Evolutionary conservation across 2,329 filamentous ascomycete species (phyloP).

Genomic region (Epichloe sp.): DNA sequence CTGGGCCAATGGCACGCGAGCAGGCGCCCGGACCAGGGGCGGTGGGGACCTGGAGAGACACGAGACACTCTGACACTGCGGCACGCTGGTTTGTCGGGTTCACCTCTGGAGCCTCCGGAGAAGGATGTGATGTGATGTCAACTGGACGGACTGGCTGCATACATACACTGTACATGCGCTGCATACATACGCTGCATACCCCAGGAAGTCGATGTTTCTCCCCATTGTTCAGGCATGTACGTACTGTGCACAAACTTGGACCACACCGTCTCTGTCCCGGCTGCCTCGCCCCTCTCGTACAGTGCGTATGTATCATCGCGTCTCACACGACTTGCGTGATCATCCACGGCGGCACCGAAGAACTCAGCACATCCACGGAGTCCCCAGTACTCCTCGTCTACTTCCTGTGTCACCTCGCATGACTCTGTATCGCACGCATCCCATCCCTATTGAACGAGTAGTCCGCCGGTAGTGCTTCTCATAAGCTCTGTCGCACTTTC

Average conservation of each 20-base stretch:
- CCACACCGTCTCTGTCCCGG: background rate
- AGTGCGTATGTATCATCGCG: background rate
- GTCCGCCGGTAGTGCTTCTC: background rate
- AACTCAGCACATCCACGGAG: background rate
- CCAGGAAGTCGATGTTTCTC: background rate
- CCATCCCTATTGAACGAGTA: background rate
- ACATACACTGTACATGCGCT: too few relatives aligned
- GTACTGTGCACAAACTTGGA: background rate
- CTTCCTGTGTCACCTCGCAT: background rate
- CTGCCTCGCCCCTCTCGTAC: background rate
- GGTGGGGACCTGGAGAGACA: background rate
- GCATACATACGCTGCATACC: too few relatives aligned
- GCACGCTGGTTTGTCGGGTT: background rate
- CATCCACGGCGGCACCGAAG: slow-evolving; percentile 1
- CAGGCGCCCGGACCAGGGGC: background rate
- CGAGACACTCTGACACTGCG: background rate
- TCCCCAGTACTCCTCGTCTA: background rate
- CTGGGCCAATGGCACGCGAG: too few relatives aligned
- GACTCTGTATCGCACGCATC: background rate
- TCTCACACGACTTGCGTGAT: background rate
- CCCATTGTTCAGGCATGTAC: too few relatives aligned
- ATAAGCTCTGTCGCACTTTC: background rate
- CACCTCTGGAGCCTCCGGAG: background rate
- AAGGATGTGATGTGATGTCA: too few relatives aligned
- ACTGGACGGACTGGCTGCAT: too few relatives aligned